Conservation (phyloP, 2,329 filamentous ascomycete species). For the Dactylellina drechsleri region DNA sequence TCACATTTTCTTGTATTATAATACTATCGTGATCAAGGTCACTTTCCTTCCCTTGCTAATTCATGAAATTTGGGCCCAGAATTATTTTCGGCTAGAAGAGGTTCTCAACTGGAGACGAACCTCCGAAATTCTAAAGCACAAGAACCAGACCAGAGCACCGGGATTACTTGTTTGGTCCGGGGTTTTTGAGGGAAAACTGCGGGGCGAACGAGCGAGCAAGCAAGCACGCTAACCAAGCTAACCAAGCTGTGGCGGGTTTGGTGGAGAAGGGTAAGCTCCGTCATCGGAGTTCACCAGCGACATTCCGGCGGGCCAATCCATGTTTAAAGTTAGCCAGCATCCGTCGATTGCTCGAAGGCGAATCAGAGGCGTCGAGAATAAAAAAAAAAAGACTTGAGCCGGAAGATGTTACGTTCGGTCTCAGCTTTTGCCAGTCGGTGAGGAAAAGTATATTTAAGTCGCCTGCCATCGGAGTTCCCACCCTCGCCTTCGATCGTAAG, state of each 20-base stretch:
- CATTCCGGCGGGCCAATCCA: too few species aligned
- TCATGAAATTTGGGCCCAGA: too few species aligned
- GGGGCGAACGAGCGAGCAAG: conserved; percentile 20
- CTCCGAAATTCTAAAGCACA: too few species aligned
- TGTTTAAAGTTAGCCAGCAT: neutral
- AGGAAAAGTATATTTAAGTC: conserved; percentile 4
- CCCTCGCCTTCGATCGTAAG: neutral
- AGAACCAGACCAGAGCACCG: too few species aligned
- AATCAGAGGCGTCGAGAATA: conserved; percentile 44
- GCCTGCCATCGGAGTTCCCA: neutral
- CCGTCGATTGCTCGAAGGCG: conserved; percentile 25
- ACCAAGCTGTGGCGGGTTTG: neutral
- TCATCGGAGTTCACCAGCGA: conserved; percentile 38
- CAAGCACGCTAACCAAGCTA: neutral
- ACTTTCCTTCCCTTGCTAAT: too few species aligned
- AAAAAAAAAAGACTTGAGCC: conserved; percentile 13
- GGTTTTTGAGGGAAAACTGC: conserved; percentile 24
- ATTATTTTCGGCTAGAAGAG: too few species aligned
- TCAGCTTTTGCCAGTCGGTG: neutral
- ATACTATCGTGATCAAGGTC: too few species aligned
- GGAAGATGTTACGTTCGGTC: neutral
- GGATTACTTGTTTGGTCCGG: conserved; percentile 9
- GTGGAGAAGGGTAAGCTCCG: conserved; percentile 46
- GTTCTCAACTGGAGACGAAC: too few species aligned
- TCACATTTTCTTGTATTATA: too few species aligned